Percentiles rank a stretch among this genome's conserved stretches.
Conservation (phyloP, 2,329 filamentous ascomycete genomes). For the Monascus ruber region DNA sequence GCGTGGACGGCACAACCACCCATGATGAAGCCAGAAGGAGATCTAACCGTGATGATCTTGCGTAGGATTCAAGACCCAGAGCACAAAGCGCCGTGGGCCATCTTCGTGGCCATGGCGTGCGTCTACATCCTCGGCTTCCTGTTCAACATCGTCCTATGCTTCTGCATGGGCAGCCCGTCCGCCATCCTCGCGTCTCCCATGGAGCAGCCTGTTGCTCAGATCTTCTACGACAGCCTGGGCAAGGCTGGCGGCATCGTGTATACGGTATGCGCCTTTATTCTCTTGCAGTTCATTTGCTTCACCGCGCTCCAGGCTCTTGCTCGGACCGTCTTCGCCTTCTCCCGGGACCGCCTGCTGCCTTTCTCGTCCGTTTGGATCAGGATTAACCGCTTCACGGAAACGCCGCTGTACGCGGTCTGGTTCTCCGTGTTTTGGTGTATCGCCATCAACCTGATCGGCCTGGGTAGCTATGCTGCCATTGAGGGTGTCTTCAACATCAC, state of each 20-base stretch:
- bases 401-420: conserved; percentile 46
- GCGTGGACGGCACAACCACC: too few relatives aligned
- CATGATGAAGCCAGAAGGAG: too few relatives aligned
- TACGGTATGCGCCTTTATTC: conserved; percentile 45
- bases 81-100: conserved; percentile 45
- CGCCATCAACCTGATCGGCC: conserved; percentile 47
- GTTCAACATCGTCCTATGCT: conserved; percentile 48
- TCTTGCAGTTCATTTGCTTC: conserved; percentile 49
- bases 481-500: conserved; percentile 35
- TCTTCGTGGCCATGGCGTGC: conserved; percentile 44
- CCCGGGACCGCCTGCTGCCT: conserved; percentile 42
- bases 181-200: conserved; percentile 37
- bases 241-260: conserved; percentile 43
- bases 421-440: conserved; percentile 44
- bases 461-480: conserved; percentile 36
- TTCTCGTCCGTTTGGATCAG: conserved; percentile 39
- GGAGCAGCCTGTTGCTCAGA: conserved; percentile 44
- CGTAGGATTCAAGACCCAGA: conserved; percentile 36
- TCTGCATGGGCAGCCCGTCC: conserved; percentile 44
- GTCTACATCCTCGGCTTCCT: conserved; percentile 46
- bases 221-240: conserved; percentile 48
- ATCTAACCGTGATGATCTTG: conserved; percentile 10
- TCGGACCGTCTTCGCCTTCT: conserved; percentile 46
- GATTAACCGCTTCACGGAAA: conserved; percentile 39
- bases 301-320: conserved; percentile 45